Percentiles rank a stretch among this genome's conserved stretches.
Conservation (phyloP, 2,329 filamentous ascomycete genomes). For the Colletotrichum sp. region DNA sequence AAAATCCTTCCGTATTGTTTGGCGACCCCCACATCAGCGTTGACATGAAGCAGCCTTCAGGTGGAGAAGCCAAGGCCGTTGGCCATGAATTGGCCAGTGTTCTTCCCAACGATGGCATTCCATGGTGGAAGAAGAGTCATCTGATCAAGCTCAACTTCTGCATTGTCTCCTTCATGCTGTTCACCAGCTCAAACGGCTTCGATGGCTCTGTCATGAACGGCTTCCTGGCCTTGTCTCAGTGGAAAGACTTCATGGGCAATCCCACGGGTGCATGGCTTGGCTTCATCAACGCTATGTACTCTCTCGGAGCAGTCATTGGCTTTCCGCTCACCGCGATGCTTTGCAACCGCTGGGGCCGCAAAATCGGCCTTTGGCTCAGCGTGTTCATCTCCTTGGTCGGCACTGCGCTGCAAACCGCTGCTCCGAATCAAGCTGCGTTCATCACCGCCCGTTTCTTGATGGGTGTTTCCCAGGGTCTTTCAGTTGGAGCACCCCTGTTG, state of each 20-base stretch:
- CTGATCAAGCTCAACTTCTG: slow-evolving; percentile 18
- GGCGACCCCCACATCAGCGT: background rate
- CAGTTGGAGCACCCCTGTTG: slow-evolving; percentile 31
- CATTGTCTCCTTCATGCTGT: slow-evolving; percentile 5
- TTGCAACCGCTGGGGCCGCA: slow-evolving; percentile 5
- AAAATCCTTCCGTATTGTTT: background rate
- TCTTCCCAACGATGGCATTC: background rate
- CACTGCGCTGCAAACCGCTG: slow-evolving; percentile 28
- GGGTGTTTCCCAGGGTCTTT: slow-evolving; percentile 33
- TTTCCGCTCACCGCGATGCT: slow-evolving; percentile 39
- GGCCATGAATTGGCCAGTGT: slow-evolving; percentile 13
- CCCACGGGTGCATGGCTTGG: slow-evolving; percentile 5
- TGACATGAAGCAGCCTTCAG: background rate
- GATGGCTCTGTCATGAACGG: slow-evolving; percentile 21
- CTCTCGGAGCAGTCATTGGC: slow-evolving; percentile 37
- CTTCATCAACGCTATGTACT: slow-evolving; percentile 31
- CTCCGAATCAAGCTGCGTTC: slow-evolving; percentile 29
- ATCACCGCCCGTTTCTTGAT: slow-evolving; percentile 36
- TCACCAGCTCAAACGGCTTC: slow-evolving; percentile 15
- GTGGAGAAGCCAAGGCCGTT: slow-evolving; percentile 8
- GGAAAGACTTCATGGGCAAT: slow-evolving; percentile 10
- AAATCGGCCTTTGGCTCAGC: slow-evolving; percentile 9
- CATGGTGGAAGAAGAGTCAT: slow-evolving; percentile 11
- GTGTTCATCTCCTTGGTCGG: background rate
- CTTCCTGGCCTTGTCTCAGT: slow-evolving; percentile 4